Base-by-base conservation (phyloP, 2,329 filamentous ascomycete species). In the Metarhizium anisopliae region DNA sequence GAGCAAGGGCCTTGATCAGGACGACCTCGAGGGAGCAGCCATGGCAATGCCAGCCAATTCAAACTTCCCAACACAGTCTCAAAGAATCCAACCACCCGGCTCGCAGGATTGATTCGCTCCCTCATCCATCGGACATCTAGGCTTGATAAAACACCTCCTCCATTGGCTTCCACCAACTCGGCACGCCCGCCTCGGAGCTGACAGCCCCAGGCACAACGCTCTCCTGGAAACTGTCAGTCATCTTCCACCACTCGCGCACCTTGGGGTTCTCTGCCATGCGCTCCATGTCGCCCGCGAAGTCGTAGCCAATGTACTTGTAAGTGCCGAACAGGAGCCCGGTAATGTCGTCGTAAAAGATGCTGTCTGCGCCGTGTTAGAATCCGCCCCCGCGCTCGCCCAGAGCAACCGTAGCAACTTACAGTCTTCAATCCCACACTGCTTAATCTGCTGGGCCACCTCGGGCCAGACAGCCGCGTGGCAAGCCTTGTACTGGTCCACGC, bases 201-300 rank as follows among this genome's bases (percentile, higher is more conserved):
- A 73, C 77, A 2, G 82, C 83, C 0, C 82, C 84, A 0, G 78
- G 75, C 2, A 86, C 80, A 35, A 87, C 66, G 49, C 76, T 79
- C 69, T 83, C 85, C 72, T 92, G 89, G 76, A 85, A 89, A 14
- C 76, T 75, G 68, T 93, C 89, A 52, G 89, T 92, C 83, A 92
- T 86, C 56, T 74, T 74, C 88, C 88, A 93, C 89, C 89, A 93
- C 68, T 87, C 84, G 55, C 82, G 79, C 38, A 92, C 86, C 65
- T 85, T 85, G 1, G 82, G 79, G 62, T 91, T 90, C 56, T 82
- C 82, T 1, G 79, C 77, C 87, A 92, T 91, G 59, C 76, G 78
- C 68, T 82, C 79, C 89, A 93, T 92, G 65, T 93, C 89, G 10
- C 77, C 84, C 2, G 81, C 83, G 58, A 82, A 91, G 60, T 89